Percentiles rank a stretch among this genome's conserved stretches.
Evolutionary conservation across 495 filamentous ascomycete genomes (phyloP).

Genomic region (Chaetomium tenue): DNA sequence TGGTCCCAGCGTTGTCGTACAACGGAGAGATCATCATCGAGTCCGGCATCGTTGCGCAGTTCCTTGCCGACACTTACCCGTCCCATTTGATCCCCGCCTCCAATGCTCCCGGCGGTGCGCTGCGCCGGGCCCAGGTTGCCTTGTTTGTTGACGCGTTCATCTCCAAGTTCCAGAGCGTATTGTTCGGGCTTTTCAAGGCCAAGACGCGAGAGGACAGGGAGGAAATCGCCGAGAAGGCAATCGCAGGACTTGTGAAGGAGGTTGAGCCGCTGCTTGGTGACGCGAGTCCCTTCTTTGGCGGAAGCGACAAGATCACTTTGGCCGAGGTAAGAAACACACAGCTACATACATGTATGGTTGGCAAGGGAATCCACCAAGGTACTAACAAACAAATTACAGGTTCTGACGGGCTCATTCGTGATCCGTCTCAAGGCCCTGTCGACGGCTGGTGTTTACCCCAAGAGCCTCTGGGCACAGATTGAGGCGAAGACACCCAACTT

Average conservation of each 20-base stretch:
- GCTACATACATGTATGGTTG: too few relatives aligned
- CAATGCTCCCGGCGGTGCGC: slow-evolving; percentile 41
- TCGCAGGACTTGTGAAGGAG: slow-evolving; percentile 64
- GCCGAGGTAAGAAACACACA: slow-evolving; percentile 61
- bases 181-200: slow-evolving; percentile 46
- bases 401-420: slow-evolving; percentile 66
- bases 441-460: slow-evolving; percentile 54
- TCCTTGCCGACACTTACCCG: slow-evolving; percentile 59
- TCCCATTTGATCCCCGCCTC: slow-evolving; percentile 52
- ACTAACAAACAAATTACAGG: slow-evolving; percentile 37
- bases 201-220: slow-evolving; percentile 43
- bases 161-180: slow-evolving; percentile 55
- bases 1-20: slow-evolving; percentile 72
- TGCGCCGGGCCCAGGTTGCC: slow-evolving; percentile 62
- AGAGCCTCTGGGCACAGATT: slow-evolving; percentile 48
- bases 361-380: too few relatives aligned
- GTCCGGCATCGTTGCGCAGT: slow-evolving; percentile 68
- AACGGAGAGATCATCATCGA: slow-evolving; percentile 73
- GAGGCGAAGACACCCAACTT: slow-evolving; percentile 60
- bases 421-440: slow-evolving; percentile 55
- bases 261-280: slow-evolving; percentile 68
- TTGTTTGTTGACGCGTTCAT: slow-evolving; percentile 78
- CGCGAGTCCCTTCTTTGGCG: slow-evolving; percentile 77
- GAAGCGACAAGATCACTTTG: slow-evolving; percentile 67
- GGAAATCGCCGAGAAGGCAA: slow-evolving; percentile 41